Base-by-base conservation (phyloP, 148 eudicot species). In the Rhododendron henanense region DNA sequence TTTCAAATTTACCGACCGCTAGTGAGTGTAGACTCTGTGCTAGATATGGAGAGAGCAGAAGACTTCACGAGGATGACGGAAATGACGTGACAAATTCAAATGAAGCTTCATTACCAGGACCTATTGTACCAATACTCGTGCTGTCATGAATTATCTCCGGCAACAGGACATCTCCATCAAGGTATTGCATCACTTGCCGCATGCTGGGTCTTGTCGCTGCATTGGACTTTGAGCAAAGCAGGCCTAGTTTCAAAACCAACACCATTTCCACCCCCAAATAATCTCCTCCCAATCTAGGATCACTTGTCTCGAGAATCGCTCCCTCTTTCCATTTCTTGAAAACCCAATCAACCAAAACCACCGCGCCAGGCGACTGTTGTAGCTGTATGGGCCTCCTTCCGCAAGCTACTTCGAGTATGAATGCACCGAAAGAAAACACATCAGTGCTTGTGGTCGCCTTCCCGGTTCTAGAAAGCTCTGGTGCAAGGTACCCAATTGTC, bases 401-500 rank as follows among this genome's bases (percentile, higher is more conserved):
- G 83, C 91, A 89, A 28, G 87, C 87, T 37, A 89, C 87, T 85
- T 91, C 91, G 1, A 91, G 89, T 37, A 86, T 14, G 78, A 89
- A 88, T 48, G 90, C 82, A 39, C 92, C 91, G 14, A 91, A 89
- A 0, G 91, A 84, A 53, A 86, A 91, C 14, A 89, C 91, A 65
- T 91, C 91, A 1, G 88, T 88, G 79, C 84, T 45, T n/a, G 91
- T 81, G 45, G 89, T 86, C 1, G 92, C 92, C 81, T 87, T 89
- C 18, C 91, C 91, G 0, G 78, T 87, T 83, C 91, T 83, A 28
- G 86, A 80, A 19, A 87, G 85, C 89, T 90, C 90, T 5, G 90
- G 92, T 10, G 92, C 92, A 25, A 90, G 87, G 10, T 90, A 90
- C 35, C 92, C 92, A 18, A 89, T 75, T 10, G 91, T 89, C 25